Base-by-base conservation (phyloP, 176 grass and related monocot genomes). In the Lolium perenne region DNA sequence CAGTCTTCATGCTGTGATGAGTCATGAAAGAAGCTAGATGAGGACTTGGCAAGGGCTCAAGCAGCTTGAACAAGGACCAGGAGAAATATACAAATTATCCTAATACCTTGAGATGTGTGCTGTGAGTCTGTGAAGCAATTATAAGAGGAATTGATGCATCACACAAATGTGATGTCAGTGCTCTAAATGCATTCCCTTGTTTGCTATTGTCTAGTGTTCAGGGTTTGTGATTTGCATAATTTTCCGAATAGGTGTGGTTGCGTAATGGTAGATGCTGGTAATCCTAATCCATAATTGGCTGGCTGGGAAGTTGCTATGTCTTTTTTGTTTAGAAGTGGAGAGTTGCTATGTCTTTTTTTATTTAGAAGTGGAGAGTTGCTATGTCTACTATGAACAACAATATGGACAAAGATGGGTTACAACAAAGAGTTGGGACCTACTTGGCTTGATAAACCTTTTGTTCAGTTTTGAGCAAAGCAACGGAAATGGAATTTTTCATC, bases 1-100 rank as follows among this genome's bases (percentile, higher is more conserved):
- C 55, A 85, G 13, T 71, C 71, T 58, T 82, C 23, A 73, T 72
- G 47, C 35, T 85, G 41, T 71, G 60, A 67, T 85, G 79, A 50
- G 8, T 70, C 70, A 85, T 88, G 77, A 81, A 88, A 87, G 76
- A 84, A 69, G 58, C 38, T 80, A 67, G 49, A 79, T 65, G 74
- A 55, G 38, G 74, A 83, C 68, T 83, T 80, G 76, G 40, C 68
- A 91, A 87, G 67, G 46, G 38, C 63, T 86, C 61, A 64, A 73
- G 46, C 64, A 83, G 65, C 22, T 83, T 67, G 48, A 77, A 58
- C 41, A 73, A 48, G 72, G 60, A 70, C 69, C 74, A 21, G 38
- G 18, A 21, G 46, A 86, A 62, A 86, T 35, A 38, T 35, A 57
- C 12, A 23, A 75, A 68, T 80, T 51, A 86, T 81, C 40, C 48